Conservation (phyloP, 495 filamentous ascomycete genomes). For the Recurvomyces mirabilis region DNA sequence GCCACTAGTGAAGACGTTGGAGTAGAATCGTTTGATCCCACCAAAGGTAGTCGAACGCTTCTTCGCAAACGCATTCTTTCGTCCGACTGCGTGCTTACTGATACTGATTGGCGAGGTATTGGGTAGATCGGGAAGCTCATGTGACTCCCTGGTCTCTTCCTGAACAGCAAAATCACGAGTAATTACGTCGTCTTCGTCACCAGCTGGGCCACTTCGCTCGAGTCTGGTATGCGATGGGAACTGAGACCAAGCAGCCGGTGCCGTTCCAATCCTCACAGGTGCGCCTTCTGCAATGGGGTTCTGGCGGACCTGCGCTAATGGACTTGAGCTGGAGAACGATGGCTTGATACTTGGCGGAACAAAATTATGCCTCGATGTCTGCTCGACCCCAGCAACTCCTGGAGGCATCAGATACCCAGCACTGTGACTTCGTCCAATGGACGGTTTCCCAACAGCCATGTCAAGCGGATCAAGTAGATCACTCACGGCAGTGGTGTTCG, state of each 20-base stretch:
- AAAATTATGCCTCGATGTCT: not conserved
- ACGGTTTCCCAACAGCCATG: not conserved
- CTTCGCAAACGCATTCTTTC: too few relatives aligned
- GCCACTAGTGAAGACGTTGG: conserved; percentile 11
- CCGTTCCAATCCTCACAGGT: conserved; percentile 19
- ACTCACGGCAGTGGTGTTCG: not conserved
- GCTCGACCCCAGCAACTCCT: not conserved
- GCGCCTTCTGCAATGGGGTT: too few relatives aligned
- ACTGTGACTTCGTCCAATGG: not conserved
- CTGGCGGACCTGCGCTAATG: too few relatives aligned
- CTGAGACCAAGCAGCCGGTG: conserved; percentile 17
- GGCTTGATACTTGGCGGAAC: not conserved
- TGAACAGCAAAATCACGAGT: conserved; percentile 24
- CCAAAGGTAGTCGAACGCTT: conserved; percentile 17
- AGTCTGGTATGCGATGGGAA: conserved; percentile 21
- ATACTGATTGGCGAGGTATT: too few relatives aligned
- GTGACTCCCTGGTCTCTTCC: too few relatives aligned
- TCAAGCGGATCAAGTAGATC: conserved; percentile 11
- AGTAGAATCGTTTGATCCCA: conserved; percentile 13
- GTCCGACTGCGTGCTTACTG: too few relatives aligned
- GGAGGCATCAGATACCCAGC: conserved; percentile 1
- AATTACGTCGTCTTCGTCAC: conserved; percentile 15
- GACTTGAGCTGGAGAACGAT: too few relatives aligned
- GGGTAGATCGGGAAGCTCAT: too few relatives aligned
- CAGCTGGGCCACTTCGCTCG: conserved; percentile 19